Evolutionary conservation across 306 rosid genomes (phyloP).

Genomic region (Dalbergia cultrata): DNA sequence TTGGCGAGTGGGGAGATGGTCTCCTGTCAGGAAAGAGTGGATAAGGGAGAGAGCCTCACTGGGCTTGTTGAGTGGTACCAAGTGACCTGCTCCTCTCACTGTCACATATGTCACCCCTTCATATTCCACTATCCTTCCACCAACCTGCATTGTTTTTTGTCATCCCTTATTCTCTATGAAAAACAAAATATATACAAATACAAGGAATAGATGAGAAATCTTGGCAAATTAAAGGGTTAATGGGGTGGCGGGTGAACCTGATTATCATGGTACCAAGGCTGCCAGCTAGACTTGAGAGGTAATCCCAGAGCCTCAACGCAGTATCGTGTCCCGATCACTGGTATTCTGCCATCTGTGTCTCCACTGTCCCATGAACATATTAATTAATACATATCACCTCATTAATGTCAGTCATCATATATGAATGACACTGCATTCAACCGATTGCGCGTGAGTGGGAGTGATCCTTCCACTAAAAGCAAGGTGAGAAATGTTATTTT

Average conservation of each 20-base stretch:
- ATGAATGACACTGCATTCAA: no score
- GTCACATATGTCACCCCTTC: conserved; percentile 67
- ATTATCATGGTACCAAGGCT: conserved; percentile 59
- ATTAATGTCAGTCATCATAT: no score
- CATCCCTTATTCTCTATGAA: neutral
- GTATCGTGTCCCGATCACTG: conserved; percentile 65
- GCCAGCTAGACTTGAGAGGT: conserved; percentile 58
- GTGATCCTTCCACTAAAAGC: no score
- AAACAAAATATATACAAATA: no score
- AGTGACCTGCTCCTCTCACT: conserved; percentile 70
- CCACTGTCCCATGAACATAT: conserved; percentile 54
- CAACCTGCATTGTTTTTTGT: conserved; percentile 51
- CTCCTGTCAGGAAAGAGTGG: conserved; percentile 57
- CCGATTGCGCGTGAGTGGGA: no score
- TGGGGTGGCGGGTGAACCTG: conserved; percentile 42
- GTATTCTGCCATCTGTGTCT: conserved; percentile 66
- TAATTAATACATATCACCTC: neutral
- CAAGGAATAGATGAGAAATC: no score
- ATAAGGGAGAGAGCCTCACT: conserved; percentile 56
- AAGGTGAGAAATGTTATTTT: no score
- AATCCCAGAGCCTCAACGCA: conserved; percentile 63
- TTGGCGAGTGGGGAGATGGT: conserved; percentile 48
- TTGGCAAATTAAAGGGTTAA: neutral
- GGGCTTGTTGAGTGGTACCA: conserved; percentile 67
- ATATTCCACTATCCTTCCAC: conserved; percentile 65